Evolutionary conservation across 257 asterid species (phyloP).

Genomic region (Misopates orontium): DNA sequence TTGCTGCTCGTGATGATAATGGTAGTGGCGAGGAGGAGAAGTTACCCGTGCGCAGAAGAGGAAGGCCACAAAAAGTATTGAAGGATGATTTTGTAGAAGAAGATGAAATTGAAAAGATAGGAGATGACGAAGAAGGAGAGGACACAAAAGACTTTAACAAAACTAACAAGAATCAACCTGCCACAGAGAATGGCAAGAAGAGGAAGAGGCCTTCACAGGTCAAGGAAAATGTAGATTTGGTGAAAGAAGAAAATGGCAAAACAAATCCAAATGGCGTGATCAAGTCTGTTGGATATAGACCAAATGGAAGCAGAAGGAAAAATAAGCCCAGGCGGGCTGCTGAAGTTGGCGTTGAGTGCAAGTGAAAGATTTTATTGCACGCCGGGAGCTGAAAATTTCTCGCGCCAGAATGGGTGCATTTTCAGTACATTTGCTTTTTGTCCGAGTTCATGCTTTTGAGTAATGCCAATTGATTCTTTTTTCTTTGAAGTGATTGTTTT

Average conservation of each 20-base stretch:
- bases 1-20: conserved; percentile 44
- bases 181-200: conserved; percentile 54
- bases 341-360: conserved; percentile 90
- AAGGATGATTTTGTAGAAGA: conserved; percentile 57
- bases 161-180: conserved; percentile 45
- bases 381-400: conserved; percentile 9
- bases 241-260: conserved; percentile 54
- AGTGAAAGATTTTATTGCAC: conserved; percentile 30
- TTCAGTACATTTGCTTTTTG: not conserved
- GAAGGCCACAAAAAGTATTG: conserved; percentile 66
- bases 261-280: conserved; percentile 38
- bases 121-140: conserved; percentile 51
- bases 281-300: conserved; percentile 63
- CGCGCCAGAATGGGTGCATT: too few relatives aligned
- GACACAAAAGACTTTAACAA: conserved; percentile 39
- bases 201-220: conserved; percentile 58
- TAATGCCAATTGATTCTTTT: conserved; percentile 22
- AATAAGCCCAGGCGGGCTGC: conserved; percentile 91
- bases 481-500: conserved; percentile 21
- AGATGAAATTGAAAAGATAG: conserved; percentile 49
- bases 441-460: conserved; percentile 27
- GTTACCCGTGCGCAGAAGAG: conserved; percentile 60
- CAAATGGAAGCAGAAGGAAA: conserved; percentile 75
- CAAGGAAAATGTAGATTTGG: conserved; percentile 51
- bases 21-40: conserved; percentile 81